Conservation (phyloP, 805 yeast genomes). For the Teunomyces barrocoloradensis region DNA sequence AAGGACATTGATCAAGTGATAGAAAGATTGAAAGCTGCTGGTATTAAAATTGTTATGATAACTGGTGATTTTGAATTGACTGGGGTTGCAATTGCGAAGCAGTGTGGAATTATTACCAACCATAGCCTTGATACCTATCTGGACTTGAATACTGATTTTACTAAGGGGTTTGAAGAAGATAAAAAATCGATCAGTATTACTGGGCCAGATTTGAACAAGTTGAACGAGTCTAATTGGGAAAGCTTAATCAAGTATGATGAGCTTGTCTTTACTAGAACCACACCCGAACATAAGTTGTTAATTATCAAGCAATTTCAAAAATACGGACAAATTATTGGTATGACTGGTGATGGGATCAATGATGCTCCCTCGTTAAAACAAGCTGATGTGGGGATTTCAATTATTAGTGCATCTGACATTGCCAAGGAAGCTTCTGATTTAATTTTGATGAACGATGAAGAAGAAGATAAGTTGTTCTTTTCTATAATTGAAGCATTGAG, state of each 20-base stretch:
- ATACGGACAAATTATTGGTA: slow-evolving; percentile 27
- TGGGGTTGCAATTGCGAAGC: slow-evolving; percentile 48
- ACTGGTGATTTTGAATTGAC: slow-evolving; percentile 57
- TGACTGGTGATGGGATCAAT: slow-evolving; percentile 37
- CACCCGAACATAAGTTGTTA: slow-evolving; percentile 51
- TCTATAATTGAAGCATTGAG: slow-evolving; percentile 34
- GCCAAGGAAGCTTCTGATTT: slow-evolving; percentile 39
- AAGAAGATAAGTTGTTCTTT: slow-evolving; percentile 20
- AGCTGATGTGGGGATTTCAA: slow-evolving; percentile 33
- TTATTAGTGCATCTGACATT: slow-evolving; percentile 29
- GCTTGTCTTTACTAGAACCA: slow-evolving; percentile 39
- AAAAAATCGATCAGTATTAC: slow-evolving; percentile 28
- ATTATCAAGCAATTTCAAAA: slow-evolving; percentile 47
- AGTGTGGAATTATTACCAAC: slow-evolving; percentile 34
- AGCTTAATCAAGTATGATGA: slow-evolving; percentile 30
- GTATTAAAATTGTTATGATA: slow-evolving; percentile 42
- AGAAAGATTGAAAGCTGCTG: slow-evolving; percentile 33
- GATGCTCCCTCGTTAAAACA: slow-evolving; percentile 36
- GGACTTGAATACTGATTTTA: slow-evolving; percentile 11
- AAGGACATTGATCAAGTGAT: slow-evolving; percentile 33
- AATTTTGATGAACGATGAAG: slow-evolving; percentile 18
- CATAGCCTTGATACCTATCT: slow-evolving; percentile 18
- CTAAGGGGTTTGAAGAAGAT: slow-evolving; percentile 13
- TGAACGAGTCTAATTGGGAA: slow-evolving; percentile 44
- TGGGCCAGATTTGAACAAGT: slow-evolving; percentile 27